Evolutionary conservation across 352 stramenopile species (phyloP), one percentile per base, ranked within the genome.

Genomic region (Thalassiosira sp.): DNA sequence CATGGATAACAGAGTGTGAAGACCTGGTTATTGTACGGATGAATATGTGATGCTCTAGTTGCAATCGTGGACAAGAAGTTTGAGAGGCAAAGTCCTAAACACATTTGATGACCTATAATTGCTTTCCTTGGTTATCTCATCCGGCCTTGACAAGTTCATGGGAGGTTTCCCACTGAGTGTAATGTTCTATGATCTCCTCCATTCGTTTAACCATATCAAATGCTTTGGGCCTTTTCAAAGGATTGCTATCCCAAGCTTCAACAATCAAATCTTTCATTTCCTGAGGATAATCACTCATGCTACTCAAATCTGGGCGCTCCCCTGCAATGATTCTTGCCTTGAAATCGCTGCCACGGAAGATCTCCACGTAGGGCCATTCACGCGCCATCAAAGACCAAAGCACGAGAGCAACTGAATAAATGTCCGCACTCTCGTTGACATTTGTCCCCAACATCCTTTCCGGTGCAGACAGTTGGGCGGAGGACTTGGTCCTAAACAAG

Each of bases 231-330:
- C 8, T 51, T 51, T 25, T 51, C 43, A 25, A 51, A 25, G 43
- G 43, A 25, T 51, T 16, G 25, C 43, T 16, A 51, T 51, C 16
- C 43, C 43, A 51, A 51, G 43, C 43, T 25, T 51, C 43, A 51
- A 25, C n/a, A 51, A 51, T 51, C 43, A 51, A 51, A 51, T 51
- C 43, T 11, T 51, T 22, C 43, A 51, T 51, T 27, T 51, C n/a
- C 43, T 51, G 43, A 51, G 43, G 43, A 51, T 51, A 51, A 27
- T 51, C 43, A 51, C n/a, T 51, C n/a, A 51, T 25, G 15, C 22
- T 5, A 27, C n/a, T 25, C 16, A 51, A 51, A 51, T 51, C 43
- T 11, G 43, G 43, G 15, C 43, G 43, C n/a, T 51, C 10, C 1
- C 43, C 43, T 51, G 3, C 7, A 51, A 51, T 51, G 7, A 51